Evolutionary conservation across 129 eudicot genomes (phyloP).

Genomic region (Ambrosia trifida): DNA sequence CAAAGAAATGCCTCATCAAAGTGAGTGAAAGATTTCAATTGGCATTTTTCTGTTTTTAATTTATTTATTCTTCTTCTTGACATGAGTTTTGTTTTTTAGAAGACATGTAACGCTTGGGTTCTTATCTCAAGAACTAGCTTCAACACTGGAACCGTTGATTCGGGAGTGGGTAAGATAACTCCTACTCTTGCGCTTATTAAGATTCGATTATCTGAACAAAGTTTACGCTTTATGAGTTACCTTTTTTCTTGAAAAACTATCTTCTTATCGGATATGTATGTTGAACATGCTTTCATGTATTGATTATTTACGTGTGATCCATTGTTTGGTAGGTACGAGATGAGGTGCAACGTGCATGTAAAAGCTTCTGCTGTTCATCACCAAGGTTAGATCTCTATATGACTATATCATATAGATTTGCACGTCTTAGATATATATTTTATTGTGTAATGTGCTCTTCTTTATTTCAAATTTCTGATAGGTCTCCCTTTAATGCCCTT

Average conservation of each 20-base stretch:
- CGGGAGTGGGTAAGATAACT: slow-evolving; percentile 55
- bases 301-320: slow-evolving; percentile 11
- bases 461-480: slow-evolving; percentile 24
- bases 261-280: neutral
- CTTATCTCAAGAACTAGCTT: slow-evolving; percentile 45
- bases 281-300: slow-evolving; percentile 10
- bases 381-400: slow-evolving; percentile 47
- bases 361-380: slow-evolving; percentile 32
- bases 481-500: slow-evolving; percentile 39
- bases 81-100: slow-evolving; percentile 15
- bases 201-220: neutral
- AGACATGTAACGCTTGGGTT: slow-evolving; percentile 42
- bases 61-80: slow-evolving; percentile 4
- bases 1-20: slow-evolving; percentile 35
- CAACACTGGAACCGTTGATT: slow-evolving; percentile 58
- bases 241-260: too few relatives aligned
- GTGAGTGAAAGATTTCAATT: slow-evolving; percentile 39
- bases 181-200: neutral
- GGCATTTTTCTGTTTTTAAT: neutral
- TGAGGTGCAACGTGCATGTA: slow-evolving; percentile 52
- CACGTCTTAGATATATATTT: neutral
- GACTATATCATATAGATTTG: neutral
- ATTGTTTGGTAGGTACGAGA: slow-evolving; percentile 61
- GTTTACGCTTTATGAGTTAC: neutral
- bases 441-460: neutral